Conservation (phyloP, 2,329 filamentous ascomycete species). For the Grosmannia clavigera region DNA sequence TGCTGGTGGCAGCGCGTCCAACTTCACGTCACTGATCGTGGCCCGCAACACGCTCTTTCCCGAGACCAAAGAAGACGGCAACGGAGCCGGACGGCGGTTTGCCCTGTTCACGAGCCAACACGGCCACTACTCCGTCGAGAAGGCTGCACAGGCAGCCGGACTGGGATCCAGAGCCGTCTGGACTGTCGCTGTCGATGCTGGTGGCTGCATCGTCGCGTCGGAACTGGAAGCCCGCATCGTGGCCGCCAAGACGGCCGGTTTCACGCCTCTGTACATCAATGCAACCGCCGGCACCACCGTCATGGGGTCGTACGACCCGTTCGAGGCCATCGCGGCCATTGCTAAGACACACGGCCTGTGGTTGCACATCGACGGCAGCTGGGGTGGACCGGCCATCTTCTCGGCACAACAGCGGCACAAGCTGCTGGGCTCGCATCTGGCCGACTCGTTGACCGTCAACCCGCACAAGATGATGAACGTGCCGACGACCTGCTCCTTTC, state of each 20-base stretch:
- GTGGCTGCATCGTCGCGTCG: constrained; percentile 57
- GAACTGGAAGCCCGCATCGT: constrained; percentile 52
- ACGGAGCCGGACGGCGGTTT: constrained; percentile 46
- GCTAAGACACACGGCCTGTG: constrained; percentile 65
- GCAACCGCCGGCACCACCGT: constrained; percentile 93
- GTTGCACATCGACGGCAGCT: constrained; percentile 87
- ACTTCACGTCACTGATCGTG: constrained; percentile 73
- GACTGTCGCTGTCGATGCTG: constrained; percentile 57
- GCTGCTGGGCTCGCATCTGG: constrained; percentile 58
- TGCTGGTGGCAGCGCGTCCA: constrained; percentile 75
- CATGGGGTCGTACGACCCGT: constrained; percentile 76
- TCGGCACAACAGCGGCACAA: constrained; percentile 50
- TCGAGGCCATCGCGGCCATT: constrained; percentile 55
- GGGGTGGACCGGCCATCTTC: constrained; percentile 80
- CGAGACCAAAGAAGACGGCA: constrained; percentile 60
- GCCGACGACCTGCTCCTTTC: constrained; percentile 80
- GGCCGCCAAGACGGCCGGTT: constrained; percentile 50
- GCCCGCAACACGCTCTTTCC: constrained; percentile 81
- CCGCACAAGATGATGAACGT: constrained; percentile 97
- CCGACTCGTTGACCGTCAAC: constrained; percentile 76
- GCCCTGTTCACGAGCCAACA: constrained; percentile 81
- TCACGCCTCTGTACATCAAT: constrained; percentile 88
- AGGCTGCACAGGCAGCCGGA: constrained; percentile 83
- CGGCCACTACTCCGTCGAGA: constrained; percentile 90
- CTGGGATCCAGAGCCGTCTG: constrained; percentile 66